Percentiles rank a stretch among this genome's conserved stretches.
phyloP scores from a whole-genome alignment of 495 filamentous ascomycete genomes.

The Penicillium lividum region DNA sequence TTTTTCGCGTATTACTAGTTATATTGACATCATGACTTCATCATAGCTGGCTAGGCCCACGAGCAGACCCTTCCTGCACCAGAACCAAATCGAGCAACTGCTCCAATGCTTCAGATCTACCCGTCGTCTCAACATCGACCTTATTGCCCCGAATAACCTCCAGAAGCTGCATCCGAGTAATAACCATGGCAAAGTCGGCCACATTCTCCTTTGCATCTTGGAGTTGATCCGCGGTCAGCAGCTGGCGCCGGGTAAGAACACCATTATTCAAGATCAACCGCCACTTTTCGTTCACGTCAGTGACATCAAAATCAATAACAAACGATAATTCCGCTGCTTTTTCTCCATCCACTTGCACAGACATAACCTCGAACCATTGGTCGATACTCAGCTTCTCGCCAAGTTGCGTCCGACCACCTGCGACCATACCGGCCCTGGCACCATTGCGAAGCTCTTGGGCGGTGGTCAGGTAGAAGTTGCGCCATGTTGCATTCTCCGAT shows the following conservation, averaged over 20 bases:
- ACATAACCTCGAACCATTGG: slow-evolving; percentile 17
- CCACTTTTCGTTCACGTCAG: slow-evolving; percentile 17
- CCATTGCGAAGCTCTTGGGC: too few relatives aligned
- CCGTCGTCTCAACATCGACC: slow-evolving; percentile 1
- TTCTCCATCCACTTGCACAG: slow-evolving; percentile 15
- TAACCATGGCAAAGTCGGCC: neutral
- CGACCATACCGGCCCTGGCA: too few relatives aligned
- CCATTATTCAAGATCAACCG: slow-evolving; percentile 22
- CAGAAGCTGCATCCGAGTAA: neutral
- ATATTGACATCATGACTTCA: neutral
- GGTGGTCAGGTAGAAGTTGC: slow-evolving; percentile 24
- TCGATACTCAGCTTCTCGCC: slow-evolving; percentile 10
- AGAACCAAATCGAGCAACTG: neutral
- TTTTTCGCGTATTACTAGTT: too few relatives aligned
- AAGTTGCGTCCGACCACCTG: slow-evolving; percentile 14
- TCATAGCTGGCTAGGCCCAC: slow-evolving; percentile 3
- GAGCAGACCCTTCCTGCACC: slow-evolving; percentile 1
- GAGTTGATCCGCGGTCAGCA: neutral
- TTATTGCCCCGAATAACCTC: slow-evolving; percentile 1
- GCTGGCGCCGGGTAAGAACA: neutral
- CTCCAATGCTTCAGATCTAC: neutral
- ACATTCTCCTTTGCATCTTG: neutral
- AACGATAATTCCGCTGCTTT: slow-evolving; percentile 8
- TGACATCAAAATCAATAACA: slow-evolving; percentile 14
- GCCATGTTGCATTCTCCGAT: slow-evolving; percentile 30